Conservation (phyloP, 2,329 filamentous ascomycete genomes). For the Dactylellina haptotyla region DNA sequence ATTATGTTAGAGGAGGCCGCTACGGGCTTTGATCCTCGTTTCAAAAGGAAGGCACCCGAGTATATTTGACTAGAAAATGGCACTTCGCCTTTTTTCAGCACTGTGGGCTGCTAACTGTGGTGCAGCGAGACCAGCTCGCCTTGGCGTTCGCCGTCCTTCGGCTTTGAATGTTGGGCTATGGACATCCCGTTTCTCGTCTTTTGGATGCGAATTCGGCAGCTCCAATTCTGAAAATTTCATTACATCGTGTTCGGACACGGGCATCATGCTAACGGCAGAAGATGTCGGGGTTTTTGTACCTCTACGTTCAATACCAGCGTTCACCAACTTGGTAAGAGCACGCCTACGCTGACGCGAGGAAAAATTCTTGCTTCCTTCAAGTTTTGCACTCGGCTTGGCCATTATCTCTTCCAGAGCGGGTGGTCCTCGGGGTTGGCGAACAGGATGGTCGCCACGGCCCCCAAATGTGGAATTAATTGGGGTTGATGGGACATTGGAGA, state of each 20-base stretch:
- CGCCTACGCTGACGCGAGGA: slow-evolving; percentile 89
- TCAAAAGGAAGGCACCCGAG: neutral
- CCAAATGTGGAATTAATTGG: slow-evolving; percentile 87
- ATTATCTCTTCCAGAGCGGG: slow-evolving; percentile 90
- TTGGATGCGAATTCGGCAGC: slow-evolving; percentile 67
- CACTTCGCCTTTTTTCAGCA: slow-evolving; percentile 87
- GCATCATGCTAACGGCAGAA: slow-evolving; percentile 80
- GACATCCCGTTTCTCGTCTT: slow-evolving; percentile 79
- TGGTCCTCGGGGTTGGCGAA: slow-evolving; percentile 91
- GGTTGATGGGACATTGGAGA: slow-evolving; percentile 80
- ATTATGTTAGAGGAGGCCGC: too few species aligned
- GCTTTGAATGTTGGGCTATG: slow-evolving; percentile 73
- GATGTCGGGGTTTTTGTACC: slow-evolving; percentile 71
- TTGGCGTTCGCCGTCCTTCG: slow-evolving; percentile 83
- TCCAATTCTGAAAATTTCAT: slow-evolving; percentile 63
- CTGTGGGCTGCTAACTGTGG: slow-evolving; percentile 78
- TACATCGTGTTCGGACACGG: slow-evolving; percentile 80
- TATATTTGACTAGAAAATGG: slow-evolving; percentile 66
- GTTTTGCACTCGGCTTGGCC: slow-evolving; percentile 87
- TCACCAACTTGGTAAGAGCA: slow-evolving; percentile 89
- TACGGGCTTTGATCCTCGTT: too few species aligned
- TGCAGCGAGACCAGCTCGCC: slow-evolving; percentile 68
- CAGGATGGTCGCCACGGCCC: slow-evolving; percentile 92
- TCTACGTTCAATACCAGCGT: slow-evolving; percentile 86
- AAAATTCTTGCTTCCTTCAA: slow-evolving; percentile 98